Conservation (phyloP, 2,329 filamentous ascomycete species). For the Penicillium sp. region DNA sequence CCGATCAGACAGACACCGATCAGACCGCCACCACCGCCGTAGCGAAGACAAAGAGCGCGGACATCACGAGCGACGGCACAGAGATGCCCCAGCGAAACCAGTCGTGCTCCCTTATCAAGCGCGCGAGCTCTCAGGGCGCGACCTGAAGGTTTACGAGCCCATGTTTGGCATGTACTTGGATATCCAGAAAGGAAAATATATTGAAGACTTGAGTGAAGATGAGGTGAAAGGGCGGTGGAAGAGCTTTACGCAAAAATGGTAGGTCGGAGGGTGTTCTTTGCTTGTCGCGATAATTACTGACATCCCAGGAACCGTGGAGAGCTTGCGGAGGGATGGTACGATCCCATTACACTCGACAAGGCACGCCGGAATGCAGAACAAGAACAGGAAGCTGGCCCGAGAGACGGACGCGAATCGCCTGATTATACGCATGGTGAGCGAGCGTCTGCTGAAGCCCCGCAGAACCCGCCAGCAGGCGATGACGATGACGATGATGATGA, state of each 20-base stretch:
- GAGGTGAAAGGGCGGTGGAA: slow-evolving; percentile 86
- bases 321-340: slow-evolving; percentile 90
- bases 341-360: slow-evolving; percentile 66
- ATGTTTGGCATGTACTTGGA: slow-evolving; percentile 83
- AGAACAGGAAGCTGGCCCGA: neutral
- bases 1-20: slow-evolving; percentile 29
- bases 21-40: slow-evolving; percentile 38
- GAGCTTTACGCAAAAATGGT: slow-evolving; percentile 87
- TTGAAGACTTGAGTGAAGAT: slow-evolving; percentile 68
- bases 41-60: slow-evolving; percentile 30
- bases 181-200: slow-evolving; percentile 74
- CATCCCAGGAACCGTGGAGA: slow-evolving; percentile 73
- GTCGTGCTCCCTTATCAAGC: slow-evolving; percentile 64
- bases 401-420: slow-evolving; percentile 18
- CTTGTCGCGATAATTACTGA: slow-evolving; percentile 39
- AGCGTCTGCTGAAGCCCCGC: neutral
- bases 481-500: slow-evolving; percentile 48
- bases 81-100: slow-evolving; percentile 18
- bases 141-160: slow-evolving; percentile 64
- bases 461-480: slow-evolving; percentile 15
- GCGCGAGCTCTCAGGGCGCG: slow-evolving; percentile 64
- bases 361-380: slow-evolving; percentile 40
- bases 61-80: slow-evolving; percentile 15
- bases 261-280: slow-evolving; percentile 30
- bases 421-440: slow-evolving; percentile 23